Evolutionary conservation across 176 grass and related monocot species (phyloP), one percentile per base, ranked within the genome.

Genomic region (Hordeum marinum): DNA sequence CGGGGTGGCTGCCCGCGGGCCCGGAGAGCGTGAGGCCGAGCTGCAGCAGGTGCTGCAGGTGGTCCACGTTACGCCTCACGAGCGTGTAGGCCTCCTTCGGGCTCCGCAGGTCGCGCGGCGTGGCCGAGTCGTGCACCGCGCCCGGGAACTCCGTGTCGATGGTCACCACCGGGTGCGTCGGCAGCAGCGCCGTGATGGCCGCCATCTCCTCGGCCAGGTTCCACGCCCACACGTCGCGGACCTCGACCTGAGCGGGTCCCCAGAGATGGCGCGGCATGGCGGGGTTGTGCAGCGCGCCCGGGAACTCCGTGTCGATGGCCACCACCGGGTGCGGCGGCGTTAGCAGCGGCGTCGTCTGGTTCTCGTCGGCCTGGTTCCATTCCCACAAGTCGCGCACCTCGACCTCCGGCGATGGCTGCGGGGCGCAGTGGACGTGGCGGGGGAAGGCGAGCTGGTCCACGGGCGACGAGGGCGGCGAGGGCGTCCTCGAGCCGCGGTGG

Each of bases 81-180:
- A 91, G n/a, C 0, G 69, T 23, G 77, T 91, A 91, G 48, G 0
- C 46, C 61, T 91, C 40, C 13, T 25, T 29, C 63, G 89, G 76
- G 42, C 34, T 68, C 8, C 88, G 88, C 10, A 82, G 72, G 72
- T 45, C 6, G 25, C 24, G 73, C 57, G 79, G 88, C 42, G 64
- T 78, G 57, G 2, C 4, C 7, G 64, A 63, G 79, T 43, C 84
- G 79, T 79, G 45, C 20, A 90, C 84, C 9, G 57, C 25, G 65
- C 88, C 84, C 7, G 74, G 84, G 65, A 90, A 90, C 79, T 86
- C 83, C 3, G 88, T 90, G 84, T 90, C 84, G 7, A 90, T 62
- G 79, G 9, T 35, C 65, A 86, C 79, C 25, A 60, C 48, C 32
- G 83, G 79, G 84, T 78, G 55, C 6, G 58, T 50, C 24, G 55